Evolutionary conservation across 2,329 filamentous ascomycete genomes (phyloP).

Genomic region (Thelonectria blattea): DNA sequence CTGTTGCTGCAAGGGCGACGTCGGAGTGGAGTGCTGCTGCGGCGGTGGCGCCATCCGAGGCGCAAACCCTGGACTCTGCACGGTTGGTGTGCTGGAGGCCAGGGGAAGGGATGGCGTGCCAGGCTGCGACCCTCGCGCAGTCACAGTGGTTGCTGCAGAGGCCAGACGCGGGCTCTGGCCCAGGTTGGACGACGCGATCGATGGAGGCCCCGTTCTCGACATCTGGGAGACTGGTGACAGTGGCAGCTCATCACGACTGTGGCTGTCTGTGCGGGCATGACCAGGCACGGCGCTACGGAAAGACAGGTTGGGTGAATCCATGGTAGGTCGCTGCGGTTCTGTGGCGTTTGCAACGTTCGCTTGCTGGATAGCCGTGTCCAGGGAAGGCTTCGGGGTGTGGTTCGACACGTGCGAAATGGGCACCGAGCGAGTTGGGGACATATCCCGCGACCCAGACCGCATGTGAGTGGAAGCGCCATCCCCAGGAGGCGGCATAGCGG

Average conservation of each 20-base stretch:
- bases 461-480: slow-evolving; percentile 20
- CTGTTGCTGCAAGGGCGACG: slow-evolving; percentile 18
- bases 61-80: slow-evolving; percentile 23
- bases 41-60: slow-evolving; percentile 22
- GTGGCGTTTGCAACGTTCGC: slow-evolving; percentile 9
- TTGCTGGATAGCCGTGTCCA: slow-evolving; percentile 29
- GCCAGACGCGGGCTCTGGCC: slow-evolving; percentile 35
- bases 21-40: slow-evolving; percentile 21
- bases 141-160: slow-evolving; percentile 18
- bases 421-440: slow-evolving; percentile 22
- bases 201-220: slow-evolving; percentile 32
- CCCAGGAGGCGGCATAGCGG: slow-evolving; percentile 13
- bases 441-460: slow-evolving; percentile 26
- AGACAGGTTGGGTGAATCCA: slow-evolving; percentile 27
- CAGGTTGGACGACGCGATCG: slow-evolving; percentile 34
- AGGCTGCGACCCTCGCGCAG: slow-evolving; percentile 25
- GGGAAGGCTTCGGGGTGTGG: slow-evolving; percentile 30
- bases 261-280: slow-evolving; percentile 18
- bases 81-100: slow-evolving; percentile 24
- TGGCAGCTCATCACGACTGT: slow-evolving; percentile 25
- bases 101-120: slow-evolving; percentile 23
- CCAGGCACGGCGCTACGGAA: slow-evolving; percentile 14
- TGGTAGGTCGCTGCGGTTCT: slow-evolving; percentile 23
- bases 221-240: slow-evolving; percentile 35
- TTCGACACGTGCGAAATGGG: slow-evolving; percentile 25